These are phyloP conservation scores for Moricandia arvensis DNA, from an alignment of 345 rosid species.

Conservation along the genomic window DNA sequence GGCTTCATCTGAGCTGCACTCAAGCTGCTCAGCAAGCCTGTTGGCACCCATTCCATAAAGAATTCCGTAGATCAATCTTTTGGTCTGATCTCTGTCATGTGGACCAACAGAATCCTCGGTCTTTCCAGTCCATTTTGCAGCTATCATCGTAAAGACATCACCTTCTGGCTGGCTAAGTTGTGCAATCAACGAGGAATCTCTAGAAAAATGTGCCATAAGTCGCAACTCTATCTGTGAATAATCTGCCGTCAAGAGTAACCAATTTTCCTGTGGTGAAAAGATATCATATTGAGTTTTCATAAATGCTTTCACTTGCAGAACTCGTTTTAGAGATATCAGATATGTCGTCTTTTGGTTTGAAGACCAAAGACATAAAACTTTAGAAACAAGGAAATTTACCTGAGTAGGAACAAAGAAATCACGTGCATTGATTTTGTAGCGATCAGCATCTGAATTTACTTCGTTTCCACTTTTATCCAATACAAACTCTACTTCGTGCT, in stretches of 20 bases:
- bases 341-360: conserved; percentile 14
- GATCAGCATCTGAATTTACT: conserved; percentile 38
- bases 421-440: conserved; percentile 76
- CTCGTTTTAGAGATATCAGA: background rate
- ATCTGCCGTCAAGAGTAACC: conserved; percentile 88
- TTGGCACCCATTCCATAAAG: conserved; percentile 99
- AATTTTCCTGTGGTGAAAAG: conserved; percentile 66
- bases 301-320: conserved; percentile 23
- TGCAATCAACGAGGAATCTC: conserved; percentile 70
- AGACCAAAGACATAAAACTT: conserved; percentile 22
- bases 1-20: conserved; percentile 82
- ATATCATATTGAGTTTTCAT: background rate
- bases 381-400: conserved; percentile 46
- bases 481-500: conserved; percentile 73
- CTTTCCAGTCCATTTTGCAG: conserved; percentile 86
- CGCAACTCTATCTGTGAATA: conserved; percentile 97
- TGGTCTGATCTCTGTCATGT: conserved; percentile 81
- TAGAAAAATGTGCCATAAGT: conserved; percentile 92
- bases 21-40: conserved; percentile 79
- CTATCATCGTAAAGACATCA: conserved; percentile 89
- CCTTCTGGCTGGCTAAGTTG: conserved; percentile 74
- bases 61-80: conserved; percentile 91
- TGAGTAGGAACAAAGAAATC: conserved; percentile 83
- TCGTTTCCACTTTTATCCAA: conserved; percentile 49
- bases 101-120: conserved; percentile 57